Percentiles rank a stretch among this genome's conserved stretches.
These are phyloP conservation scores for Phytopythium kandeliae DNA, from an alignment of 352 stramenopile genomes.

Conservation along the genomic window DNA sequence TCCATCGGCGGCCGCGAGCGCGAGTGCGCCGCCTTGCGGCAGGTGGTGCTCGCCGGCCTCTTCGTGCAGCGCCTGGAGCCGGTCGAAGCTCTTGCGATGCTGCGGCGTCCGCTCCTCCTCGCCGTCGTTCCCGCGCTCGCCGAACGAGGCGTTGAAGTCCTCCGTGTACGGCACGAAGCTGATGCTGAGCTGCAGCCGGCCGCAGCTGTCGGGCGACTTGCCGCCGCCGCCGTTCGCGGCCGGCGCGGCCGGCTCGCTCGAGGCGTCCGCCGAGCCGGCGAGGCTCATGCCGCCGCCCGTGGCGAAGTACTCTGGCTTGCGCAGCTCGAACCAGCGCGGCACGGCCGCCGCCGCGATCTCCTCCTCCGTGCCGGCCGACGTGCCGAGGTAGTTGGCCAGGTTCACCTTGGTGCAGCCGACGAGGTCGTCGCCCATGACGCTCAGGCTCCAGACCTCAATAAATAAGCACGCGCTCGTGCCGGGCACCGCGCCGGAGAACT, in stretches of 20 bases:
- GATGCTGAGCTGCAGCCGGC: constrained; percentile 71
- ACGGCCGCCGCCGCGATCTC: constrained; percentile 63
- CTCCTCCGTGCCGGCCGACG: constrained; percentile 55
- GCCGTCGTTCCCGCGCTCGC: constrained; percentile 24
- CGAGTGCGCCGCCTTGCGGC: constrained; percentile 4
- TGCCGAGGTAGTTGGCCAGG: constrained; percentile 57
- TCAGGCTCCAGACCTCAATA: constrained; percentile 70
- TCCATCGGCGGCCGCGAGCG: not conserved
- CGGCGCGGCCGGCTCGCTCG: constrained; percentile 1
- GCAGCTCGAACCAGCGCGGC: constrained; percentile 75
- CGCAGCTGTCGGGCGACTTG: constrained; percentile 28
- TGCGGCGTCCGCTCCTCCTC: constrained; percentile 25
- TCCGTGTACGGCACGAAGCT: constrained; percentile 67
- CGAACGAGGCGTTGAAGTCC: constrained; percentile 31
- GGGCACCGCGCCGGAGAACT: constrained; percentile 72
- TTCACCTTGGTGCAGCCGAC: constrained; percentile 76
- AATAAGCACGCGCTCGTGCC: constrained; percentile 69
- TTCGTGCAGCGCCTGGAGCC: constrained; percentile 63
- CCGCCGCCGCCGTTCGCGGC: not conserved
- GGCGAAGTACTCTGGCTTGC: constrained; percentile 41
- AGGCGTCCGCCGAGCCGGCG: constrained; percentile 3
- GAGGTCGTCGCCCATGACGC: constrained; percentile 76
- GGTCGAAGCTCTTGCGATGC: constrained; percentile 75
- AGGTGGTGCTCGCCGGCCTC: constrained; percentile 48
- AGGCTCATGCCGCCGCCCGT: constrained; percentile 1